Evolutionary conservation across 768 basidiomycete genomes (phyloP).

Genomic region (Exidia glandulosa): DNA sequence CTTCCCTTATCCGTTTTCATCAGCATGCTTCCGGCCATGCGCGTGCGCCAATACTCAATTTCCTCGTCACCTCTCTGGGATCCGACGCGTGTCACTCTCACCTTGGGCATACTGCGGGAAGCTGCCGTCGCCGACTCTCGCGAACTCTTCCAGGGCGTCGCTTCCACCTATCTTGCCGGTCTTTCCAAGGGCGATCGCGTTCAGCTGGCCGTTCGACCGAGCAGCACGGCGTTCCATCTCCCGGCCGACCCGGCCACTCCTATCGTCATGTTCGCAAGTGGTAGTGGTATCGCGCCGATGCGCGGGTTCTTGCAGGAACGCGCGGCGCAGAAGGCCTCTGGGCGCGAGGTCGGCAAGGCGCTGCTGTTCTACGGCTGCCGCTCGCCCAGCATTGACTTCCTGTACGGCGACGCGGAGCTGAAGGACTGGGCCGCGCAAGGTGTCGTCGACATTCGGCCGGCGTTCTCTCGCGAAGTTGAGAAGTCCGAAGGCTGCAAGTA

Average conservation of each 20-base stretch:
- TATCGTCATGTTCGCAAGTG: slow-evolving; percentile 35
- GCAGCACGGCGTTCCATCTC: slow-evolving; percentile 31
- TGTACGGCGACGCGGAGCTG: slow-evolving; percentile 32
- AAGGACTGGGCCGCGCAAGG: slow-evolving; percentile 32
- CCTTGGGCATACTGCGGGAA: slow-evolving; percentile 31
- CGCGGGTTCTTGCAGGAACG: slow-evolving; percentile 42
- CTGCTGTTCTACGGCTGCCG: slow-evolving; percentile 40
- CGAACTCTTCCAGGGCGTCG: slow-evolving; percentile 33
- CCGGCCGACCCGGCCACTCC: slow-evolving; percentile 28
- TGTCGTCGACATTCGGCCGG: slow-evolving; percentile 33
- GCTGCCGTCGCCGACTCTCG: slow-evolving; percentile 24
- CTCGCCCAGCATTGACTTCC: slow-evolving; percentile 28
- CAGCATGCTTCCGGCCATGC: slow-evolving; percentile 35
- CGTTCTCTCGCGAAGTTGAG: slow-evolving; percentile 25
- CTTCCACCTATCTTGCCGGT: slow-evolving; percentile 32
- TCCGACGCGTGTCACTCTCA: slow-evolving; percentile 30
- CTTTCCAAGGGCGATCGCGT: slow-evolving; percentile 30
- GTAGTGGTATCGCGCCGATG: slow-evolving; percentile 39
- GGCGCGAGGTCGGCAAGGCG: slow-evolving; percentile 29
- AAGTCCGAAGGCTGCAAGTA: slow-evolving; percentile 25
- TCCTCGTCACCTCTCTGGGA: slow-evolving; percentile 38
- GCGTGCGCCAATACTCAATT: slow-evolving; percentile 39
- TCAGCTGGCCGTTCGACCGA: slow-evolving; percentile 31
- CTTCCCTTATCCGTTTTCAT: slow-evolving; percentile 29
- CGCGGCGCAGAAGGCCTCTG: slow-evolving; percentile 32